A percentile compares a stretch with the other conserved stretches of the same genome.
Evolutionary conservation across 1,284 basidiomycete genomes (phyloP).

Genomic region (Chondrostereum purpureum): DNA sequence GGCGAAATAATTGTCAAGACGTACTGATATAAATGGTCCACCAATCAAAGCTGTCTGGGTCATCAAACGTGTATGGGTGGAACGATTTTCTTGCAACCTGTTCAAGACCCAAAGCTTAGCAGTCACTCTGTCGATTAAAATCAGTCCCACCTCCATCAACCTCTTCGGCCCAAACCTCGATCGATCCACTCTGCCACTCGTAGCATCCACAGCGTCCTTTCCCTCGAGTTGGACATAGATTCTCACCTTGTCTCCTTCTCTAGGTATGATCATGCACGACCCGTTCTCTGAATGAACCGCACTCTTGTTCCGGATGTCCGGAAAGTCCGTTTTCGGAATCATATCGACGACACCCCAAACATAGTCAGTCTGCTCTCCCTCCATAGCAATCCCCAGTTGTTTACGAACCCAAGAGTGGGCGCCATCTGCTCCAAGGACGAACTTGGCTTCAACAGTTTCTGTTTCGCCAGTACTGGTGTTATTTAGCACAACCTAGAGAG

Average conservation of each 20-base stretch:
- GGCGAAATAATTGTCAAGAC: slow-evolving; percentile 17
- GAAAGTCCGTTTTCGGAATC: slow-evolving; percentile 68
- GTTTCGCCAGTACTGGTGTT: slow-evolving; percentile 25
- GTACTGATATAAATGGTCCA: slow-evolving; percentile 72
- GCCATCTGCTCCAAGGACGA: slow-evolving; percentile 61
- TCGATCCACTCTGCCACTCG: slow-evolving; percentile 57
- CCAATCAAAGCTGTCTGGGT: slow-evolving; percentile 62
- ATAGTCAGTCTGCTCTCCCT: slow-evolving; percentile 75
- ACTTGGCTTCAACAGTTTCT: slow-evolving; percentile 52
- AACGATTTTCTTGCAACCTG: slow-evolving; percentile 62
- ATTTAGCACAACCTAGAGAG: slow-evolving; percentile 33
- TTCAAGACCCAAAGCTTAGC: background rate
- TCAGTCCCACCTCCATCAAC: slow-evolving; percentile 46
- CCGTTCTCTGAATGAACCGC: slow-evolving; percentile 57
- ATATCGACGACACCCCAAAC: slow-evolving; percentile 79
- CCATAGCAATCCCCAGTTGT: slow-evolving; percentile 60
- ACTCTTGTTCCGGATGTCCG: slow-evolving; percentile 70
- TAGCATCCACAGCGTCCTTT: slow-evolving; percentile 40
- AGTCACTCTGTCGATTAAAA: background rate
- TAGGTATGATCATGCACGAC: slow-evolving; percentile 71
- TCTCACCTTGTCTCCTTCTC: slow-evolving; percentile 65
- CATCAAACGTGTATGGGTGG: slow-evolving; percentile 58
- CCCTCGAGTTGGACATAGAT: slow-evolving; percentile 69
- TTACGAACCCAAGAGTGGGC: slow-evolving; percentile 82
- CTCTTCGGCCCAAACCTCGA: slow-evolving; percentile 50